phyloP scores from a whole-genome alignment of 805 yeast genomes.

The Nakazawaea siamensis region DNA sequence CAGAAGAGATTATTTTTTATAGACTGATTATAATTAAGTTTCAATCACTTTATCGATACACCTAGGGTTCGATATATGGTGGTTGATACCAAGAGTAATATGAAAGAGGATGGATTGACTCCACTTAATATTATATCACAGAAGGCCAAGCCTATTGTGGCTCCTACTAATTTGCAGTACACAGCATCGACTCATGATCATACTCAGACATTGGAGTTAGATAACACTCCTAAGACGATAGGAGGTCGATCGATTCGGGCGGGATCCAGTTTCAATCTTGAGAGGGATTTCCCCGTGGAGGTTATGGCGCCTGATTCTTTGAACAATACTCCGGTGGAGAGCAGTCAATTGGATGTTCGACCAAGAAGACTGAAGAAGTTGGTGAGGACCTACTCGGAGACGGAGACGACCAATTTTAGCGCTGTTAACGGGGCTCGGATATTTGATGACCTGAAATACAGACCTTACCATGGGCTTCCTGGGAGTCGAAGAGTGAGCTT shows the following conservation, averaged over 20 bases:
- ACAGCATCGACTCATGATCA: conserved; percentile 9
- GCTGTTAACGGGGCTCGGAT: conserved; percentile 43
- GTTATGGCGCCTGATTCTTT: conserved; percentile 10
- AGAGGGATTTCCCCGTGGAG: conserved; percentile 10
- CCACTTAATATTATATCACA: no score
- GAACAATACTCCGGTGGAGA: conserved; percentile 2
- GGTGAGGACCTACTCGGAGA: conserved; percentile 56
- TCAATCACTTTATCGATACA: no score
- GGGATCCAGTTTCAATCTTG: not conserved
- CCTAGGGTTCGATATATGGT: no score
- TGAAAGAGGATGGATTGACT: no score
- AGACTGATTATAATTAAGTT: no score
- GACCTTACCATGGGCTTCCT: conserved; percentile 26
- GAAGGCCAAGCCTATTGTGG: conserved; percentile 9
- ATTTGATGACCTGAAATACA: conserved; percentile 42
- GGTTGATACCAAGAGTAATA: no score
- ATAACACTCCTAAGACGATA: not conserved
- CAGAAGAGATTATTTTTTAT: no score
- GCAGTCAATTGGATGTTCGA: not conserved
- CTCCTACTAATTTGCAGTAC: conserved; percentile 9
- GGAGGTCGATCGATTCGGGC: not conserved
- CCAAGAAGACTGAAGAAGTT: conserved; percentile 14
- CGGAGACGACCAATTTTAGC: conserved; percentile 54
- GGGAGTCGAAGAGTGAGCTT: conserved; percentile 6
- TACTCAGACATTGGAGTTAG: conserved; percentile 5